Base-by-base conservation (phyloP, 495 filamentous ascomycete genomes). In the Clohesyomyces aquaticus region DNA sequence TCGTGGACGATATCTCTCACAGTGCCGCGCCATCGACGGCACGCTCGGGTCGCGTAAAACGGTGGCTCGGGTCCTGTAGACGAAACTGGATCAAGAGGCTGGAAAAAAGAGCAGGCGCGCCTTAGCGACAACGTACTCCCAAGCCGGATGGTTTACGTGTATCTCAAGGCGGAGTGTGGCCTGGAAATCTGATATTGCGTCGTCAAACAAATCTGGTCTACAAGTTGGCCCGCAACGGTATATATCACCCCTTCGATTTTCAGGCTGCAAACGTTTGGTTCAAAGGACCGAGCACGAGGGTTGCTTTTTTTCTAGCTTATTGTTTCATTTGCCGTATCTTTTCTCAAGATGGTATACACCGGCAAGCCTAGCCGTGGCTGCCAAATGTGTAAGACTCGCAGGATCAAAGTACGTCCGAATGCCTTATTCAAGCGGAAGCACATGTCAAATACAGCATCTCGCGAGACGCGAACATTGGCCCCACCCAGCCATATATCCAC, bases 331-430 rank as follows among this genome's bases (percentile, higher is more conserved):
- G 8, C 6, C 21, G 23, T 23, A 3, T n/a, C 49, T 53, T 53
- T 27, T 29, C 32, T 35, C 46, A 63, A 19, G 0, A 74, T 74
- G 72, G 72, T 74, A 8, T 74, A 72, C 56, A 72, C 69, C 19
- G 72, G 72, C 11, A 72, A 74, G 55, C 72, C 72, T 48, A 69
- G 65, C 41, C 49, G 68, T 26, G 72, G 68, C 10, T 74, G 72
- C 38, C 65, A 70, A 47, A 72, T 35, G 42, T 74, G 72, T 55
- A 72, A 71, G 54, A 65, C 29, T 22, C 60, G 72, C n/a, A 59
- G 68, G 43, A 74, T 74, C 55, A 74, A 74, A 56, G 72, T 73
- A 63, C 16, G 65, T 62, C 3, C 14, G 2, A 8, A 22, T 19
- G 26, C 18, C 21, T 57, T n/a, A n/a, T n/a, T n/a, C n/a, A n/a